Percentiles rank a stretch among this genome's conserved stretches.
These are phyloP conservation scores for Babesia sp. DNA, from an alignment of 169 alveolate species.

Conservation along the genomic window DNA sequence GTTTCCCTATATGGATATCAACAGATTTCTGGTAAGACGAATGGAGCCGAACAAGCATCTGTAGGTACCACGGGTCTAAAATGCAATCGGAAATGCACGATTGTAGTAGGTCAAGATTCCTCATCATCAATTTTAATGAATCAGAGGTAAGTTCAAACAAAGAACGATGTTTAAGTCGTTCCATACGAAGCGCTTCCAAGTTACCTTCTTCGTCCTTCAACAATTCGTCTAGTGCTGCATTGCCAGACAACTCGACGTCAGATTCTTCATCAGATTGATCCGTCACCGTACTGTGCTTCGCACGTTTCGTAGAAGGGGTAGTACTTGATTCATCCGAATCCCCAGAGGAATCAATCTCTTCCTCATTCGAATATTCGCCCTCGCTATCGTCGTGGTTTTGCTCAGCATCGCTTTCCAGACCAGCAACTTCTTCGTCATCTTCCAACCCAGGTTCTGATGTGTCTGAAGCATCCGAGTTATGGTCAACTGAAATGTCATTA, in stretches of 20 bases:
- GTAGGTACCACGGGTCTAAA: conserved; percentile 3
- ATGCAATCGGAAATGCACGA: conserved; percentile 13
- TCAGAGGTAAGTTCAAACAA: conserved; percentile 8
- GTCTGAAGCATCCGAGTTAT: neutral
- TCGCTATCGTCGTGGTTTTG: conserved; percentile 25
- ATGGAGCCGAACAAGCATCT: conserved; percentile 1
- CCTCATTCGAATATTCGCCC: conserved; percentile 3
- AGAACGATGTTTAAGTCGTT: conserved; percentile 11
- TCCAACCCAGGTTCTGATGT: neutral
- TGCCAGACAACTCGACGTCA: conserved; percentile 27
- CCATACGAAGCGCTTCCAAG: conserved; percentile 15
- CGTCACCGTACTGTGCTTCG: neutral
- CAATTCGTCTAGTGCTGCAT: conserved; percentile 13
- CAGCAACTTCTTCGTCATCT: neutral
- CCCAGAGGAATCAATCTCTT: neutral
- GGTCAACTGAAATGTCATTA: neutral
- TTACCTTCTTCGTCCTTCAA: conserved; percentile 39
- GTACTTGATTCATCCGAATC: conserved; percentile 12
- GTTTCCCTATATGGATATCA: neutral
- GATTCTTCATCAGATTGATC: conserved; percentile 31
- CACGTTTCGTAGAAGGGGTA: neutral
- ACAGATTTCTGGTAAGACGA: conserved; percentile 14
- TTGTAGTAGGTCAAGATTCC: conserved; percentile 32
- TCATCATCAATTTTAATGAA: conserved; percentile 6
- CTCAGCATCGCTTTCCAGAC: conserved; percentile 28